Conservation (phyloP, 2,329 filamentous ascomycete genomes). For the Didymella pinodella region DNA sequence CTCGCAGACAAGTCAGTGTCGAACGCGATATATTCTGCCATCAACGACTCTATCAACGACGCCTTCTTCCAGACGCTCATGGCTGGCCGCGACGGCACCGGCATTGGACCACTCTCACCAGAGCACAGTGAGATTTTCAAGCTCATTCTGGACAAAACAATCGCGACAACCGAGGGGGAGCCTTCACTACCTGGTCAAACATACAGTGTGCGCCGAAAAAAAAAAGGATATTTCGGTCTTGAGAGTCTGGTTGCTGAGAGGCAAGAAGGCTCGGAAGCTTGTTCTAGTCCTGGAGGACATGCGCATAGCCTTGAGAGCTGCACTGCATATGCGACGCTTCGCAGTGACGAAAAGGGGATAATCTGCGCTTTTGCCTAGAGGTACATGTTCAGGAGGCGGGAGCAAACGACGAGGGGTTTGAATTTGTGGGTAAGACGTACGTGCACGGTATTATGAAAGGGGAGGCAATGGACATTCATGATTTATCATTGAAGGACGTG, state of each 20-base stretch:
- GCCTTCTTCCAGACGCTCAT: constrained; percentile 1
- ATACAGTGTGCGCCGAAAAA: background rate
- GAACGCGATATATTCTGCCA: background rate
- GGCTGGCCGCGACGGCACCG: background rate
- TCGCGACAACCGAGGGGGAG: background rate
- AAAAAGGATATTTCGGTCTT: constrained; percentile 1
- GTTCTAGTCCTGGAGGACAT: constrained; percentile 27
- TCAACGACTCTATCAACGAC: background rate
- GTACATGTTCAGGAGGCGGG: background rate
- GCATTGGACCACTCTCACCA: background rate
- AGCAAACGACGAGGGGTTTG: constrained; percentile 1
- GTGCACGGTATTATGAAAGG: constrained; percentile 38
- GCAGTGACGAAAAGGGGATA: constrained; percentile 31
- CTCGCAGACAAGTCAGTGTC: background rate
- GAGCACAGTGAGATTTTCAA: constrained; percentile 3
- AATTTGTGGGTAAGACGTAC: constrained; percentile 35
- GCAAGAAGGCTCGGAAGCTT: background rate
- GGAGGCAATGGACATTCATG: constrained; percentile 23
- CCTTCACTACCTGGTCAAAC: background rate
- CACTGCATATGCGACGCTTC: constrained; percentile 34
- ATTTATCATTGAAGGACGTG: constrained; percentile 16
- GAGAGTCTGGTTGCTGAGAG: background rate
- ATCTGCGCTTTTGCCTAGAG: constrained; percentile 36
- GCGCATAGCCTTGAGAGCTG: constrained; percentile 24
- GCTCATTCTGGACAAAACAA: background rate